Conservation (phyloP, 495 filamentous ascomycete genomes). For the Geoglossum glabrum region DNA sequence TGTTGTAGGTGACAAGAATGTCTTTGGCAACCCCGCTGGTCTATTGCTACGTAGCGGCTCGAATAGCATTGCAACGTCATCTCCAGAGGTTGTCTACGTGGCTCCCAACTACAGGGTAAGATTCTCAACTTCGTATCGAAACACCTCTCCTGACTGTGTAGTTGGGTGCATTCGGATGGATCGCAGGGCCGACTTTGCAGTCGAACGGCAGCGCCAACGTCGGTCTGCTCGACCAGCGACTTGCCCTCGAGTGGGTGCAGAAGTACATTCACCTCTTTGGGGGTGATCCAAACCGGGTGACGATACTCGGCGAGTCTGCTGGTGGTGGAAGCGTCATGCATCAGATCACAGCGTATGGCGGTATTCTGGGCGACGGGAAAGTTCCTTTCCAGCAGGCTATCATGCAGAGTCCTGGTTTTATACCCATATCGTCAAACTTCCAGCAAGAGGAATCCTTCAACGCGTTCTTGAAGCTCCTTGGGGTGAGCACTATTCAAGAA, state of each 20-base stretch:
- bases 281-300: constrained; percentile 22
- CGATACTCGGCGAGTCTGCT: constrained; percentile 21
- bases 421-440: constrained; percentile 28
- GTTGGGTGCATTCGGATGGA: constrained; percentile 27
- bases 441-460: constrained; percentile 25
- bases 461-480: constrained; percentile 24
- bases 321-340: constrained; percentile 30
- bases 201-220: constrained; percentile 4
- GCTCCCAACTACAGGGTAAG: constrained; percentile 27
- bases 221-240: constrained; percentile 7
- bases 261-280: constrained; percentile 19
- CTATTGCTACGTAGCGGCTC: background rate
- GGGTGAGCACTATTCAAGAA: constrained; percentile 29
- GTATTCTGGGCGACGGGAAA: constrained; percentile 13
- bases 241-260: constrained; percentile 9
- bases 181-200: constrained; percentile 13
- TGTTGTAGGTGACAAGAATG: background rate
- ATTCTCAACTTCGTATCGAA: background rate
- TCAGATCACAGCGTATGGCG: constrained; percentile 31
- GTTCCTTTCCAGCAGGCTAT: constrained; percentile 24
- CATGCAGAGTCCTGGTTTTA: constrained; percentile 27
- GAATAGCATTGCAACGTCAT: background rate
- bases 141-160: background rate
- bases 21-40: constrained; percentile 3
- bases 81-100: constrained; percentile 23